phyloP scores from a whole-genome alignment of 1,284 basidiomycete species.

The Pseudozyma tsukubaensis region DNA sequence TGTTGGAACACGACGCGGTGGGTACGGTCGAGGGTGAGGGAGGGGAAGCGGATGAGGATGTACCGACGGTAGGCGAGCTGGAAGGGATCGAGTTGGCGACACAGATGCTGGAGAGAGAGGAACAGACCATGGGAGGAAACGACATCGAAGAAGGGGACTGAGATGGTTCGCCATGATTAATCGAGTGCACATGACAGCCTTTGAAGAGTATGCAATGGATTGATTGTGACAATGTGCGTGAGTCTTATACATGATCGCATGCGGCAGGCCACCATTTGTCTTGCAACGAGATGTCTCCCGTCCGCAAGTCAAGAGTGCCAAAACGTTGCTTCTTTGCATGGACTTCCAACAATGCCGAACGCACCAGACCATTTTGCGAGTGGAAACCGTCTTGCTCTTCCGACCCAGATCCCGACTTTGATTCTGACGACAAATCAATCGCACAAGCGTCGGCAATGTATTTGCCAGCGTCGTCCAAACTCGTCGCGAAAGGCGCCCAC shows the following conservation, averaged over 20 bases:
- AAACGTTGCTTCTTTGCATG: constrained; percentile 30
- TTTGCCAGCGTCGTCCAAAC: constrained; percentile 29
- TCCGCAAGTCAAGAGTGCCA: constrained; percentile 26
- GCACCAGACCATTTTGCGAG: constrained; percentile 5
- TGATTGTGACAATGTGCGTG: background rate
- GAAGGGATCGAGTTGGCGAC: constrained; percentile 51
- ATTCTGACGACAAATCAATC: constrained; percentile 6
- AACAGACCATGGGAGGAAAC: constrained; percentile 37
- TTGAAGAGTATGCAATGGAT: no score
- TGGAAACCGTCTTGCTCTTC: constrained; percentile 25
- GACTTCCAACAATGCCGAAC: constrained; percentile 34
- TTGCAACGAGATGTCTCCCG: constrained; percentile 37
- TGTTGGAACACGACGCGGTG: constrained; percentile 3
- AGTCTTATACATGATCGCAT: constrained; percentile 15
- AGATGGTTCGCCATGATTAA: background rate
- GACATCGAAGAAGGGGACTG: constrained; percentile 52
- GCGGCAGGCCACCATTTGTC: constrained; percentile 46
- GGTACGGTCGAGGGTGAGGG: constrained; percentile 13
- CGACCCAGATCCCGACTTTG: background rate
- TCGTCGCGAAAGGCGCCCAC: constrained; percentile 38
- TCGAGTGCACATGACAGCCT: no score
- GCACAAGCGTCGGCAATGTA: constrained; percentile 47
- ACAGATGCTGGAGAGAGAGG: constrained; percentile 52
- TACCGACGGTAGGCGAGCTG: constrained; percentile 31
- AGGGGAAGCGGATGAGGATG: constrained; percentile 16